Evolutionary conservation across 1,284 basidiomycete species (phyloP), one percentile per base, ranked within the genome.

Genomic region (Melampsora americana): DNA sequence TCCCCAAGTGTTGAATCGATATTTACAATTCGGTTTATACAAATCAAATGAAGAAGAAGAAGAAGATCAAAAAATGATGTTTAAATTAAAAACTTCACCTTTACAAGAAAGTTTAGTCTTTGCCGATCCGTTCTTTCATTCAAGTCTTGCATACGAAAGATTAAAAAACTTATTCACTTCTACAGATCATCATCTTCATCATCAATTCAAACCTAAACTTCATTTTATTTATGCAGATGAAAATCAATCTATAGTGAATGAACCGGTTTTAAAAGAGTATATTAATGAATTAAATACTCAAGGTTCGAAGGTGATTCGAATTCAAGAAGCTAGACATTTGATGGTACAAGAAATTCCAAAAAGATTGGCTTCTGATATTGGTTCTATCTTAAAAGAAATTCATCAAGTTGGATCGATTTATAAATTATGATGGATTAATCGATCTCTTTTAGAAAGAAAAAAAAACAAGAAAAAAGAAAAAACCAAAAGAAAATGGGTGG

Each of bases 1-100:
- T 80, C 86, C 88, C 0, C 86, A 85, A 0, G 89, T 89, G 3
- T 86, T 95, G 44, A 84, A 87, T 18, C 78, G 86, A 4, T 94
- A 93, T 81, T 84, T 93, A 46, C 85, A 89, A 23, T 87, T 89
- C 79, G 90, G 86, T 4, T 84, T 92, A 16, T 77, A 78, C 35
- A 72, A 71, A 5, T 70, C 69, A 20, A 60, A 76, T 14, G 69
- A 32, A 20, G 28, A 53, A 7, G 39, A 53, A 26, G 30, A n/a
- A n/a, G n/a, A n/a, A n/a, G n/a, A n/a, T n/a, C n/a, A n/a, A n/a
- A n/a, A n/a, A n/a, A n/a, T n/a, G n/a, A n/a, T n/a, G n/a, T n/a
- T 79, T 12, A 79, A 79, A 65, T 78, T 81, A 2, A 78, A 78
- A 71, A 81, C 80, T 64, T 69, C 77, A 50, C 81, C 80, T 35